phyloP scores from a whole-genome alignment of 495 filamentous ascomycete species.

The Penicillium mononematosum region DNA sequence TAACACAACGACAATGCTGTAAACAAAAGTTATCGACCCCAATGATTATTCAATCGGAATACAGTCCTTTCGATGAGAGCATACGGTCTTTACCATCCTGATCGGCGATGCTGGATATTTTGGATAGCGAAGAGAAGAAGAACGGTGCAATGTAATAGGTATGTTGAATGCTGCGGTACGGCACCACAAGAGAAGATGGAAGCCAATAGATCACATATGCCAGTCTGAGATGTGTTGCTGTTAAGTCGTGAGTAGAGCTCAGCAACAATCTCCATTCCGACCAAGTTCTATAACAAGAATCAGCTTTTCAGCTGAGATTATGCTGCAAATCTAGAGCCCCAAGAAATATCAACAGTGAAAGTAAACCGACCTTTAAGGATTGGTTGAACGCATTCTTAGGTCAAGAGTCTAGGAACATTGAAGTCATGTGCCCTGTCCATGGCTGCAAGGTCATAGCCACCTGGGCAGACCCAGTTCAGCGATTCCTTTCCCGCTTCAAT shows the following conservation, averaged over 20 bases:
- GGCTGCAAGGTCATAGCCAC: background rate
- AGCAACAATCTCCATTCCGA: background rate
- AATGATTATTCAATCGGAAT: background rate
- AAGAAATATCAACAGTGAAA: background rate
- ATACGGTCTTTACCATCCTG: conserved; percentile 24
- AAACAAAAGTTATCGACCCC: background rate
- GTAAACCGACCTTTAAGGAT: background rate
- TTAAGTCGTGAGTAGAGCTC: conserved; percentile 9
- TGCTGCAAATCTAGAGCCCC: background rate
- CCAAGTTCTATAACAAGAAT: background rate
- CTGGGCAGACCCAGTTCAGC: background rate
- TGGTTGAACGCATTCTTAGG: background rate
- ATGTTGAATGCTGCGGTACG: conserved; percentile 55
- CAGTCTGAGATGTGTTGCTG: conserved; percentile 63
- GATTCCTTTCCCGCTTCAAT: background rate
- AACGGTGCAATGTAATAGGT: conserved; percentile 57
- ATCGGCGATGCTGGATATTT: conserved; percentile 60
- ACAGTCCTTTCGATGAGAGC: background rate
- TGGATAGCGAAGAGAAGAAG: conserved; percentile 47
- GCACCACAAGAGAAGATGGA: conserved; percentile 54
- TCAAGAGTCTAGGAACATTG: background rate
- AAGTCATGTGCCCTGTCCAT: background rate
- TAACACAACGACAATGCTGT: background rate
- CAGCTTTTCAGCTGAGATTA: too few species aligned
- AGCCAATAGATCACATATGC: conserved; percentile 67